These are phyloP conservation scores for Ophiostoma piceae DNA, from an alignment of 2,329 filamentous ascomycete genomes.

Conservation along the genomic window DNA sequence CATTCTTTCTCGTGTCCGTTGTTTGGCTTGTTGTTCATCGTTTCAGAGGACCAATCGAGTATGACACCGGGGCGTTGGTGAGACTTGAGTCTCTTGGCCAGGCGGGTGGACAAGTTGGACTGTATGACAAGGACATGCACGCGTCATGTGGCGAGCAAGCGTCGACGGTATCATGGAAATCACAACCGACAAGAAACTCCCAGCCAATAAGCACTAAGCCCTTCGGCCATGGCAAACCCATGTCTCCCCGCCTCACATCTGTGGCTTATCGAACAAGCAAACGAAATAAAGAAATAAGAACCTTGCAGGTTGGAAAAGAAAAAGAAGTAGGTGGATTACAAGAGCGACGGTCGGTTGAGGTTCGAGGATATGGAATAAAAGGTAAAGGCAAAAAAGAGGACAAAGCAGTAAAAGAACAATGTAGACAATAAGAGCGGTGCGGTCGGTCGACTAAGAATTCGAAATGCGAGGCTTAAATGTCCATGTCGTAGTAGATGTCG, in stretches of 20 bases:
- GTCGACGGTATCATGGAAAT: slow-evolving; percentile 23
- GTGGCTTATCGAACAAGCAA: slow-evolving; percentile 18
- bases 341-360: slow-evolving; percentile 16
- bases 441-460: slow-evolving; percentile 17
- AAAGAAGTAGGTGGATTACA: slow-evolving; percentile 20
- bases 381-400: slow-evolving; percentile 14
- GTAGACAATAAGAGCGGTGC: slow-evolving; percentile 16
- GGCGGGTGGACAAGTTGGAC: slow-evolving; percentile 1
- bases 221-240: slow-evolving; percentile 16
- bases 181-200: slow-evolving; percentile 27
- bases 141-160: slow-evolving; percentile 15
- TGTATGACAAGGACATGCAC: too few species aligned
- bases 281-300: slow-evolving; percentile 18
- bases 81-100: neutral
- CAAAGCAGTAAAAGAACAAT: slow-evolving; percentile 17
- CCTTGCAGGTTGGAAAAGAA: slow-evolving; percentile 14
- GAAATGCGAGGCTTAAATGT: slow-evolving; percentile 18
- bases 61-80: slow-evolving; percentile 18
- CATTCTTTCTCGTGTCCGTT: slow-evolving; percentile 18
- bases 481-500: slow-evolving; percentile 13
- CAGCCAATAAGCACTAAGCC: slow-evolving; percentile 23
- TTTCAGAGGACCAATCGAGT: slow-evolving; percentile 25
- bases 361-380: slow-evolving; percentile 17
- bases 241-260: slow-evolving; percentile 11
- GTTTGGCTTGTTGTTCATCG: slow-evolving; percentile 21